Evolutionary conservation across 83 land plant genomes (phyloP), one percentile per base, ranked within the genome.

Genomic region (Picea abies): DNA sequence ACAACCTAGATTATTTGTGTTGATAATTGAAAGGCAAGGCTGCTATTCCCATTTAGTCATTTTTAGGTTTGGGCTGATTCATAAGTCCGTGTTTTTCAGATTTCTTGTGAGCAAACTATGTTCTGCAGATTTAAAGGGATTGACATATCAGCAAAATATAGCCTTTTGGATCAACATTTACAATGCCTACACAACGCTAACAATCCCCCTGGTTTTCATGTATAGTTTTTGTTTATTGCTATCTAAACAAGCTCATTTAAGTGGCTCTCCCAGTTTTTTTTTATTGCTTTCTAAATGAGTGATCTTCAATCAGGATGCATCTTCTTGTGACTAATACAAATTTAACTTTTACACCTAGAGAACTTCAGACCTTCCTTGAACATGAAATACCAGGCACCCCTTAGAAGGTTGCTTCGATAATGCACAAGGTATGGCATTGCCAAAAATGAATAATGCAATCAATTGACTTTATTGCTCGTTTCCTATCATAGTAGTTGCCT

Each of bases 141-240:
- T 96, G 68, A 87, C 82, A 22, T 95, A 92, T 88, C 92, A 90
- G 68, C 92, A 96, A 81, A 96, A 94, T 93, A 89, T 96, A 37
- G 95, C 98, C 19, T 96, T 96, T 72, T 96, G 98, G 98, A 96
- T 96, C 20, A 96, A 94, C 80, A 87, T 86, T 17, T 96, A 96
- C 81, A 96, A 96, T 87, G 87, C 90, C 67, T 94, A 93, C 93
- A 94, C 84, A 60, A 17, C 41, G n/a, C 52, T 17, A 7, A 37
- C 41, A 66, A 16, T 32, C 35, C 41, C 44, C 4, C n/a, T 69
- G 35, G 17, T 69, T 14, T 69, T 8, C 73, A 69, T 37, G 15
- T 35, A 16, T 35, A 29, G 47, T 29, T 29, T 29, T 29, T 44
- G 15, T 47, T 47, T 73, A 73, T 73, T 44, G 26, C 12, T 73